Base-by-base conservation (phyloP, 2,329 filamentous ascomycete genomes). In the Talaromyces sp. region DNA sequence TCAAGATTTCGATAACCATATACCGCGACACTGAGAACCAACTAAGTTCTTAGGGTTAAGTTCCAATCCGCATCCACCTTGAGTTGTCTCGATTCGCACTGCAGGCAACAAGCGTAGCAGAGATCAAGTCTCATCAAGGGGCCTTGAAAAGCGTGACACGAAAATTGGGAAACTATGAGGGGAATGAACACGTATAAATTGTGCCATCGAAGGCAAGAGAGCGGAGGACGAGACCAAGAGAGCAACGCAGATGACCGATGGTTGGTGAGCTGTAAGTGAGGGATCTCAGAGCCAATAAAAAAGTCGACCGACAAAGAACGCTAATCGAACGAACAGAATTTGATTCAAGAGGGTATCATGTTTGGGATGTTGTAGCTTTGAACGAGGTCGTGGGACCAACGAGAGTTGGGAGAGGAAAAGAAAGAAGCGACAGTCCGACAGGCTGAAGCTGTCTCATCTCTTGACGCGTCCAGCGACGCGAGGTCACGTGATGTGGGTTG, bases 1-100 rank as follows among this genome's bases (percentile, higher is more conserved):
- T 92, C 84, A 81, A 81, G 78, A 79, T 78, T 76, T 81, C 77
- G 81, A 85, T 85, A 85, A 88, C 86, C 83, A 77, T 50, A 79
- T 74, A 81, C 80, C 84, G 84, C 85, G 89, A 91, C 69, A 81
- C 88, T 89, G 56, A 31, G 60, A 84, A 86, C 89, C 89, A 88
- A 85, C 79, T 74, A 71, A 78, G 75, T 78, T 79, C 82, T 89
- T 96, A 96, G 92, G 92, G 92, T 96, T 96, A 96, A 92, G 89
- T 92, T 92, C 89, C 90, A 86, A 87, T 76, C 78, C 76, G 78
- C 79, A 80, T 84, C 87, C 83, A 81, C 83, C 76, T 76, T 77
- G 73, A 70, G 70, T 54, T 69, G 70, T 68, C 74, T 73, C 75
- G 77, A 64, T 60, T 66, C 63, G 63, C 61, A 63, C 63, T 50